A percentile compares a stretch with the other conserved stretches of the same genome.
Conservation (phyloP, 1,284 basidiomycete genomes). For the Microbotryum lychnidis-dioicae region DNA sequence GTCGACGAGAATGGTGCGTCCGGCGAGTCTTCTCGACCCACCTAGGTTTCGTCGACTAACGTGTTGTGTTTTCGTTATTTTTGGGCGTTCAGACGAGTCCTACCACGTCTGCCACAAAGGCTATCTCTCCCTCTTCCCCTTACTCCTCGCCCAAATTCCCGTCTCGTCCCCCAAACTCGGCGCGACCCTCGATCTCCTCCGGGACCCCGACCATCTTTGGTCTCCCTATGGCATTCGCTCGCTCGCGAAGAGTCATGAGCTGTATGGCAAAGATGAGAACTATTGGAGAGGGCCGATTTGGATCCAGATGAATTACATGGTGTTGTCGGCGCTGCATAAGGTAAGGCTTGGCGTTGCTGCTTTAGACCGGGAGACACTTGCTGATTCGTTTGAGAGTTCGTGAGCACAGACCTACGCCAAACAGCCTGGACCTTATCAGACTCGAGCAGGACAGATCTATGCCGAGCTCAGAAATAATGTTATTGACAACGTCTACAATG, state of each 20-base stretch:
- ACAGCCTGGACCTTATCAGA: slow-evolving; percentile 69
- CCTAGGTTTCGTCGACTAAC: not conserved
- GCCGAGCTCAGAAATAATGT: slow-evolving; percentile 67
- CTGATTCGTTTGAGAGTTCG: slow-evolving; percentile 15
- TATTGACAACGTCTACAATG: slow-evolving; percentile 76
- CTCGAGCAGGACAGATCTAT: slow-evolving; percentile 67
- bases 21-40: not conserved
- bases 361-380: not conserved
- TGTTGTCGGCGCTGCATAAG: slow-evolving; percentile 65
- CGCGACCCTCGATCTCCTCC: slow-evolving; percentile 66
- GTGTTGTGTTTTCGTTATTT: not conserved
- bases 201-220: slow-evolving; percentile 77
- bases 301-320: slow-evolving; percentile 93
- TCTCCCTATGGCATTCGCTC: slow-evolving; percentile 81
- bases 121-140: slow-evolving; percentile 86
- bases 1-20: slow-evolving; percentile 68
- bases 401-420: slow-evolving; percentile 61
- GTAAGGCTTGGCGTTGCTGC: slow-evolving; percentile 41
- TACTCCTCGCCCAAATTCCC: slow-evolving; percentile 70
- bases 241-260: slow-evolving; percentile 69
- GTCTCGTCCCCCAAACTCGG: slow-evolving; percentile 68
- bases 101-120: slow-evolving; percentile 82
- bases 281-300: slow-evolving; percentile 96
- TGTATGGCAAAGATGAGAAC: slow-evolving; percentile 83
- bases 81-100: slow-evolving; percentile 60